These are phyloP conservation scores for Pyrrhoderma noxium DNA, from an alignment of 1,284 basidiomycete genomes.

Conservation along the genomic window DNA sequence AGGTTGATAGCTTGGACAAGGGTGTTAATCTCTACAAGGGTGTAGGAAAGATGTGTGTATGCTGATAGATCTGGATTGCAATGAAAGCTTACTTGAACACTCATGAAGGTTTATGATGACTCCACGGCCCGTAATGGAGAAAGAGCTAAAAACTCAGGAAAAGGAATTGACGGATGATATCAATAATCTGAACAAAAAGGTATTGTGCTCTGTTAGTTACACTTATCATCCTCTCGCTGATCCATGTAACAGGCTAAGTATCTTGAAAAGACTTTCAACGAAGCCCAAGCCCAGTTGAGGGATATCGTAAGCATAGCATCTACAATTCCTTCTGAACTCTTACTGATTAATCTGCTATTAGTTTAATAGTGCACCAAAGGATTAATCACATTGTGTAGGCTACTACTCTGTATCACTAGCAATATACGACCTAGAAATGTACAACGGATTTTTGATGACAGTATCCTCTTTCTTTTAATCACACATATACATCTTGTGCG, in stretches of 20 bases:
- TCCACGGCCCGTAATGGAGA: constrained; percentile 74
- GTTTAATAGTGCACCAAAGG: constrained; percentile 53
- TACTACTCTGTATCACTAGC: too few relatives aligned
- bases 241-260: constrained; percentile 65
- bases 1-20: constrained; percentile 56
- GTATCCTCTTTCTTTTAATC: too few relatives aligned
- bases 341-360: constrained; percentile 22
- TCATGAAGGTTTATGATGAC: constrained; percentile 79
- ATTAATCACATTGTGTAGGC: background rate
- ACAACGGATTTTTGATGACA: too few relatives aligned
- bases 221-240: constrained; percentile 40
- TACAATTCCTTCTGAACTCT: constrained; percentile 4
- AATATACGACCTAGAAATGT: too few relatives aligned
- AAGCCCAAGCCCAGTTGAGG: constrained; percentile 77
- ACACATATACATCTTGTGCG: too few relatives aligned
- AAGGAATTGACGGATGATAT: constrained; percentile 80
- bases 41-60: constrained; percentile 82
- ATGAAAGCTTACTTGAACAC: background rate
- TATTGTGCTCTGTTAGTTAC: constrained; percentile 66
- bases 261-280: constrained; percentile 85
- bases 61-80: background rate
- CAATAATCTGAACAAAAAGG: constrained; percentile 73
- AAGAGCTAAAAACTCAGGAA: constrained; percentile 65
- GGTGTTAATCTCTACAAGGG: constrained; percentile 82
- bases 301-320: constrained; percentile 63